Percentiles rank a stretch among this genome's conserved stretches.
These are phyloP conservation scores for Xylaria multiplex DNA, from an alignment of 2,329 filamentous ascomycete species.

Conservation along the genomic window DNA sequence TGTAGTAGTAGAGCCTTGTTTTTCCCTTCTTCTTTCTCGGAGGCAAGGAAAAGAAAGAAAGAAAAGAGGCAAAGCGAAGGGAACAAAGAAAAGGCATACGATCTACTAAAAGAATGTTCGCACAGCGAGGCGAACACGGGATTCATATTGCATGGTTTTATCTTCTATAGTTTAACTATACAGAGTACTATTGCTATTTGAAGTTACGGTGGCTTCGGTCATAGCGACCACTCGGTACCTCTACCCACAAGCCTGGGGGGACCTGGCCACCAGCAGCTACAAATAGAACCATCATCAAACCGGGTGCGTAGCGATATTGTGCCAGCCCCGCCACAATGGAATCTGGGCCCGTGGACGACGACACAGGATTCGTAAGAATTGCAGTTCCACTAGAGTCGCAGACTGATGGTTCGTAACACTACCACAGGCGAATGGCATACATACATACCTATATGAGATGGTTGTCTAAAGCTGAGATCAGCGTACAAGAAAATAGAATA, in stretches of 20 bases:
- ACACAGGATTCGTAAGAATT: conserved; percentile 15
- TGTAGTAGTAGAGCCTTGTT: background rate
- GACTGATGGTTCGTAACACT: conserved; percentile 8
- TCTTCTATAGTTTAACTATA: background rate
- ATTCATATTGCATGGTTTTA: background rate
- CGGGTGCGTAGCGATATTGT: conserved; percentile 23
- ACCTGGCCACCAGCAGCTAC: conserved; percentile 2
- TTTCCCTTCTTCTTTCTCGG: background rate
- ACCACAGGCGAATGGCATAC: background rate
- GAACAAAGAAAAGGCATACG: background rate
- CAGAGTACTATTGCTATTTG: background rate
- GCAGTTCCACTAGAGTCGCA: conserved; percentile 18
- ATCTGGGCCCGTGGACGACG: conserved; percentile 5
- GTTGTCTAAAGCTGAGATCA: conserved; percentile 29
- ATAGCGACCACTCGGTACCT: conserved; percentile 12
- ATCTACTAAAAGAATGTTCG: background rate
- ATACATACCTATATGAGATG: background rate
- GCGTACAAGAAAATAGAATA: conserved; percentile 2
- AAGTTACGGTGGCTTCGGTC: background rate
- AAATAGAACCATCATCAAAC: conserved; percentile 26
- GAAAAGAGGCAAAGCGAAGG: background rate
- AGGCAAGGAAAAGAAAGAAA: background rate
- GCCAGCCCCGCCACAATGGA: conserved; percentile 24
- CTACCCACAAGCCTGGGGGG: conserved; percentile 1
- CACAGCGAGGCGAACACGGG: background rate